phyloP scores from a whole-genome alignment of 2,329 filamentous ascomycete genomes.

The Lecanoromycetidae sp. region DNA sequence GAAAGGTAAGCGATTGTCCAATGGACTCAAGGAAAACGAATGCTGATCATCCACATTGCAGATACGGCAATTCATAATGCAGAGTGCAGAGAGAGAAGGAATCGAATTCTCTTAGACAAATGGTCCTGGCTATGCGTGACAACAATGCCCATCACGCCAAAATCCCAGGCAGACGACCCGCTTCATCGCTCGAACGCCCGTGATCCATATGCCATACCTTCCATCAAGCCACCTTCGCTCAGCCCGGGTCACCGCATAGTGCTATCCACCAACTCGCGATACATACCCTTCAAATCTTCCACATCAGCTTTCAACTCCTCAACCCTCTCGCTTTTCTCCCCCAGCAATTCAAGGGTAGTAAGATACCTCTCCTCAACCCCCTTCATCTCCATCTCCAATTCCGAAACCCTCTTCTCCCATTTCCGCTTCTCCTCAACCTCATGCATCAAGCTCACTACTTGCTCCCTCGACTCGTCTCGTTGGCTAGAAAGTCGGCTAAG shows the following conservation, averaged over 20 bases:
- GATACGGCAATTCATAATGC: constrained; percentile 65
- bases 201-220: constrained; percentile 19
- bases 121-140: constrained; percentile 8
- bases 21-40: too few relatives aligned
- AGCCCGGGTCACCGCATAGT: constrained; percentile 50
- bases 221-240: constrained; percentile 15
- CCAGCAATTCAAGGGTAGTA: constrained; percentile 84
- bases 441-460: constrained; percentile 83
- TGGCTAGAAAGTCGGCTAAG: constrained; percentile 67
- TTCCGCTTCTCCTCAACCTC: constrained; percentile 62
- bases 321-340: constrained; percentile 91
- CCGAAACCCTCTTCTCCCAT: constrained; percentile 47
- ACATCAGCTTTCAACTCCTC: constrained; percentile 86
- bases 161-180: constrained; percentile 2
- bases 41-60: constrained; percentile 23
- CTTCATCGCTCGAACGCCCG: not conserved
- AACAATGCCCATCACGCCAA: constrained; percentile 21
- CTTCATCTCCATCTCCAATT: constrained; percentile 55
- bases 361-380: constrained; percentile 69
- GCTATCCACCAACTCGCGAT: constrained; percentile 78
- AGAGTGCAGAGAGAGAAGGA: constrained; percentile 71
- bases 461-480: constrained; percentile 78
- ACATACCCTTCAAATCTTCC: constrained; percentile 88
- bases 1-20: constrained; percentile 65
- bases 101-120: constrained; percentile 40